A percentile compares a stretch with the other conserved stretches of the same genome.
Evolutionary conservation across 371 early-diverging fungal species (phyloP).

Genomic region (Capniomyces stellatus): DNA sequence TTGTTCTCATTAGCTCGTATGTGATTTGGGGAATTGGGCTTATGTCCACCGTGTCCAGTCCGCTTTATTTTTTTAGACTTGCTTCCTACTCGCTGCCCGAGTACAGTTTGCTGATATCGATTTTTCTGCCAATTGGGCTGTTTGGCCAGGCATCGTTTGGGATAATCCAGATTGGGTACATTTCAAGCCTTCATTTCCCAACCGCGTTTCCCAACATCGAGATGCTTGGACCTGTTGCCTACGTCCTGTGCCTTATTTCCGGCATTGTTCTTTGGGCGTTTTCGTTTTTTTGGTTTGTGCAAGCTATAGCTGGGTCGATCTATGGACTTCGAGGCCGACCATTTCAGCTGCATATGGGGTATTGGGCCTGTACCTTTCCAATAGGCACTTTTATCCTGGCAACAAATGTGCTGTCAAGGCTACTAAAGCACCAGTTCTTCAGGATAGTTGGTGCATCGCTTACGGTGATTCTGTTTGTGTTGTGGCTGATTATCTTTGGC

Average conservation of each 20-base stretch:
- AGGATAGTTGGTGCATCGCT: neutral
- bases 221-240: constrained; percentile 13
- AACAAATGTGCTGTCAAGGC: constrained; percentile 8
- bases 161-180: constrained; percentile 25
- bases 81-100: constrained; percentile 26
- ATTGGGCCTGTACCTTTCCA: constrained; percentile 34
- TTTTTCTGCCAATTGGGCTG: constrained; percentile 29
- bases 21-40: constrained; percentile 29
- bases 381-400: constrained; percentile 22
- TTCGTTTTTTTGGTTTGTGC: constrained; percentile 25
- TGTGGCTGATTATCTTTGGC: neutral
- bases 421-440: neutral
- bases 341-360: constrained; percentile 30
- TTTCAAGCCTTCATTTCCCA: constrained; percentile 14
- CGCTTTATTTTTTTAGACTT: constrained; percentile 25
- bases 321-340: constrained; percentile 10
- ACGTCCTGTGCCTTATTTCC: constrained; percentile 7
- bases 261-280: constrained; percentile 29
- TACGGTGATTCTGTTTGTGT: neutral
- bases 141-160: constrained; percentile 30
- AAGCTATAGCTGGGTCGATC: constrained; percentile 18
- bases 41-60: too few relatives aligned
- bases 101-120: constrained; percentile 24
- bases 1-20: constrained; percentile 22
- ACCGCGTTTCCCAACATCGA: constrained; percentile 9